phyloP scores from a whole-genome alignment of 1,284 basidiomycete species.

The Mycosarcoma mackinlayi region DNA sequence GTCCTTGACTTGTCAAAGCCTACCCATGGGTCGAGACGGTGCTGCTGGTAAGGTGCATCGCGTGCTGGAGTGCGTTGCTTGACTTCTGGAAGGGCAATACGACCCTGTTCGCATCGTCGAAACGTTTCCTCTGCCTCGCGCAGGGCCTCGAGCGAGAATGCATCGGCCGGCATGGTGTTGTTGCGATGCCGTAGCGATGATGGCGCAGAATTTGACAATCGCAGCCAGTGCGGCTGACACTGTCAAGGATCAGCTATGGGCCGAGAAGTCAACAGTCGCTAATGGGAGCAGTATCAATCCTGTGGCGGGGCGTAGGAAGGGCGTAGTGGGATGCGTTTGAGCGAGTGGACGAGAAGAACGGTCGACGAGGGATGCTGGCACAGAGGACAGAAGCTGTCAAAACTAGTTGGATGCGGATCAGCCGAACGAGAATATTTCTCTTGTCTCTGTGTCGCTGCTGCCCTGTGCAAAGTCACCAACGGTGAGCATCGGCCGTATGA shows the following conservation, averaged over 20 bases:
- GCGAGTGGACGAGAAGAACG: constrained; percentile 4
- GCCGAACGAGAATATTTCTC: neutral
- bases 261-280: too few relatives aligned
- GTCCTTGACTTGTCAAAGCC: constrained; percentile 56
- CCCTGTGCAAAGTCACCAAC: constrained; percentile 24
- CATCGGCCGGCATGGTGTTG: constrained; percentile 38
- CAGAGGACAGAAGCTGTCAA: too few relatives aligned
- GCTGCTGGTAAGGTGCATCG: constrained; percentile 60
- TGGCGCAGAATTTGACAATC: neutral
- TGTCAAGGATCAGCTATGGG: neutral
- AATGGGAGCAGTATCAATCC: too few relatives aligned
- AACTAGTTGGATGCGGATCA: constrained; percentile 7
- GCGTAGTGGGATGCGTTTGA: too few relatives aligned
- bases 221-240: neutral
- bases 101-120: constrained; percentile 40
- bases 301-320: too few relatives aligned
- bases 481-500: too few relatives aligned
- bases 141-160: constrained; percentile 36
- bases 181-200: neutral
- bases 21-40: constrained; percentile 57
- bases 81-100: constrained; percentile 44
- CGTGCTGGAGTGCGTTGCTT: constrained; percentile 51
- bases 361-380: too few relatives aligned
- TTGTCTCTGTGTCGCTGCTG: neutral
- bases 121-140: constrained; percentile 46